These are phyloP conservation scores for Euptelea pleiosperma DNA, from an alignment of 164 flowering plant genomes.

Conservation along the genomic window DNA sequence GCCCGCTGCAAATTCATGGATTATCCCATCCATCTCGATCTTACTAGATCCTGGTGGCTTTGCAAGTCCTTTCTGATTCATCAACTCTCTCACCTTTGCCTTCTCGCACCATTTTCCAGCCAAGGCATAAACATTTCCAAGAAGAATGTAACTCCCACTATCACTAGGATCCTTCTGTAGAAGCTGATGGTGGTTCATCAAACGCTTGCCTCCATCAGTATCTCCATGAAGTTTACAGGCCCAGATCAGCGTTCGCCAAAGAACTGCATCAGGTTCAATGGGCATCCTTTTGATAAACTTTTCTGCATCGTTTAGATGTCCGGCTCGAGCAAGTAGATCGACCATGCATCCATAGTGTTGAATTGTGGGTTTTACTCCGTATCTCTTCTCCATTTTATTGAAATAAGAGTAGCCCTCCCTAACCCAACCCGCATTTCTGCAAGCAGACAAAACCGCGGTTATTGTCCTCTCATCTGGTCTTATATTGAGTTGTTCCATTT, in stretches of 20 bases:
- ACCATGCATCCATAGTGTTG: conserved; percentile 55
- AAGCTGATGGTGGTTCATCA: conserved; percentile 26
- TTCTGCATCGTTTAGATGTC: conserved; percentile 43
- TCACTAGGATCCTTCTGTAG: conserved; percentile 24
- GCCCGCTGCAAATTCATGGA: conserved; percentile 48
- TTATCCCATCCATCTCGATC: conserved; percentile 37
- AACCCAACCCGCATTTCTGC: conserved; percentile 44
- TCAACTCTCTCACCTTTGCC: conserved; percentile 37
- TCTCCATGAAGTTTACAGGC: conserved; percentile 44
- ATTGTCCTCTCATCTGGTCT: conserved; percentile 42
- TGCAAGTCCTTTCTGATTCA: conserved; percentile 33
- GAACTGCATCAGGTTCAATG: conserved; percentile 33
- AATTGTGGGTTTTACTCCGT: conserved; percentile 37
- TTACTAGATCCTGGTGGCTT: conserved; percentile 43
- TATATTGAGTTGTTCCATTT: conserved; percentile 24
- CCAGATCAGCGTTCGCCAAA: conserved; percentile 45
- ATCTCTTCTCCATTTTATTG: conserved; percentile 26
- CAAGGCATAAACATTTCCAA: conserved; percentile 42
- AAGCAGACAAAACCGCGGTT: conserved; percentile 48
- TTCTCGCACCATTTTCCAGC: conserved; percentile 44
- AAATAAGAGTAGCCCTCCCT: conserved; percentile 25
- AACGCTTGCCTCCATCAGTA: conserved; percentile 25
- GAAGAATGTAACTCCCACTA: conserved; percentile 38
- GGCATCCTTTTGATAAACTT: conserved; percentile 41
- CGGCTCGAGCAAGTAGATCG: conserved; percentile 43